Evolutionary conservation across 108 stramenopile species (phyloP), one percentile per base, ranked within the genome.

Genomic region (Nitzschia sp.): DNA sequence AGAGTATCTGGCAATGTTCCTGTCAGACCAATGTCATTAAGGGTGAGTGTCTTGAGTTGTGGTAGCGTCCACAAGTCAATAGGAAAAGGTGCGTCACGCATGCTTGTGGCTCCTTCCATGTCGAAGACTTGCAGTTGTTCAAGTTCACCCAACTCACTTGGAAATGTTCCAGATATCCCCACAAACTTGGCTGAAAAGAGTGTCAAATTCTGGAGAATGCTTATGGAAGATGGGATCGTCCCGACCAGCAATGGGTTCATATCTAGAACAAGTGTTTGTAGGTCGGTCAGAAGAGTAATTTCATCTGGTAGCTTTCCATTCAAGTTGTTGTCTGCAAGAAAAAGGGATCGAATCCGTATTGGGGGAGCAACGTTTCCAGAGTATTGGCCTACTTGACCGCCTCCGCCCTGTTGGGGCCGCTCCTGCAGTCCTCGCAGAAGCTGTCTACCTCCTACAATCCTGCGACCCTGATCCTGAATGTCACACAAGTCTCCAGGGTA

Each of bases 401-500:
- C 11, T 11, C 11, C 8, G 38, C 8, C 8, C 15, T 8, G 15
- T 42, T 42, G 11, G 38, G 38, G n/a, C n/a, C n/a, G n/a, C n/a
- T n/a, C n/a, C n/a, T n/a, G n/a, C n/a, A n/a, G n/a, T n/a, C n/a
- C n/a, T n/a, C n/a, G n/a, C n/a, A n/a, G n/a, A n/a, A n/a, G n/a
- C n/a, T n/a, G n/a, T n/a, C n/a, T n/a, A n/a, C n/a, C n/a, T n/a
- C n/a, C n/a, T n/a, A n/a, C n/a, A n/a, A n/a, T n/a, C n/a, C n/a
- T 26, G 15, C 5, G 1, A 1, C 1, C 4, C 54, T 1, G 54
- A 24, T 26, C 17, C 54, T 25, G 15, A n/a, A n/a, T 15, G 38
- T 8, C 21, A 21, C 58, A 59, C 1, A 59, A 27, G 23, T 21
- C 23, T 18, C 58, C 58, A 19, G 58, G 58, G 35, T 59, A 59